A percentile compares a stretch with the other conserved stretches of the same genome.
These are phyloP conservation scores for Myxozyma mucilagina DNA, from an alignment of 805 yeast genomes.

Conservation along the genomic window DNA sequence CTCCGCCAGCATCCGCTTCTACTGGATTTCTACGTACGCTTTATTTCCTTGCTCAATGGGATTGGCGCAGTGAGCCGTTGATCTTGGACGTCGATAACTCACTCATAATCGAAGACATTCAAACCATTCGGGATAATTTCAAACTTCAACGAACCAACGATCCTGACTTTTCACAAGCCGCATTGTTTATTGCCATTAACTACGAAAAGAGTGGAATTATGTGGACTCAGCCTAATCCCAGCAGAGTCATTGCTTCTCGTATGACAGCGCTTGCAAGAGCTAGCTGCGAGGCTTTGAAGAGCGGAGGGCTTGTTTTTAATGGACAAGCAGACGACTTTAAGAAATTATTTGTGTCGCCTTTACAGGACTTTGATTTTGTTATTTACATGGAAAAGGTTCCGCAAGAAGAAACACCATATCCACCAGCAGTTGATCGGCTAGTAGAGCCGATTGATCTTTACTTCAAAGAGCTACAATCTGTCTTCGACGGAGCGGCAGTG, in stretches of 20 bases:
- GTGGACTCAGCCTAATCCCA: conserved; percentile 67
- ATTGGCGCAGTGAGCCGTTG: conserved; percentile 88
- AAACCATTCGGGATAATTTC: conserved; percentile 53
- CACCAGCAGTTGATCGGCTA: conserved; percentile 6
- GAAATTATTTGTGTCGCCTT: conserved; percentile 70
- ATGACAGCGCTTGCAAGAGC: conserved; percentile 83
- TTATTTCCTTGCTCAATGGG: conserved; percentile 76
- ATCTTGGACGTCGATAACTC: conserved; percentile 65
- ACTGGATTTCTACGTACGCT: conserved; percentile 79
- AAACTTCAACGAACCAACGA: conserved; percentile 69
- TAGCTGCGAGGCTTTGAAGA: conserved; percentile 52
- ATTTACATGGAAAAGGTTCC: conserved; percentile 53
- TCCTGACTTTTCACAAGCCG: conserved; percentile 77
- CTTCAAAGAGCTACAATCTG: conserved; percentile 24
- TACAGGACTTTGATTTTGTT: conserved; percentile 80
- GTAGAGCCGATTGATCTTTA: conserved; percentile 12
- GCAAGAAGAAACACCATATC: conserved; percentile 40
- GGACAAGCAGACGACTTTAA: conserved; percentile 1
- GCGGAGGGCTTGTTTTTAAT: conserved; percentile 28
- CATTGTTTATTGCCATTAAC: conserved; percentile 78
- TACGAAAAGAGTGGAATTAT: conserved; percentile 83
- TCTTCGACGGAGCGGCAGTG: conserved; percentile 55
- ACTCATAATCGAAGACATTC: conserved; percentile 32
- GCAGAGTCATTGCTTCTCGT: conserved; percentile 80
- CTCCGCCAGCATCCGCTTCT: conserved; percentile 73